Base-by-base conservation (phyloP, 2,329 filamentous ascomycete genomes). In the Fusarium sp. region DNA sequence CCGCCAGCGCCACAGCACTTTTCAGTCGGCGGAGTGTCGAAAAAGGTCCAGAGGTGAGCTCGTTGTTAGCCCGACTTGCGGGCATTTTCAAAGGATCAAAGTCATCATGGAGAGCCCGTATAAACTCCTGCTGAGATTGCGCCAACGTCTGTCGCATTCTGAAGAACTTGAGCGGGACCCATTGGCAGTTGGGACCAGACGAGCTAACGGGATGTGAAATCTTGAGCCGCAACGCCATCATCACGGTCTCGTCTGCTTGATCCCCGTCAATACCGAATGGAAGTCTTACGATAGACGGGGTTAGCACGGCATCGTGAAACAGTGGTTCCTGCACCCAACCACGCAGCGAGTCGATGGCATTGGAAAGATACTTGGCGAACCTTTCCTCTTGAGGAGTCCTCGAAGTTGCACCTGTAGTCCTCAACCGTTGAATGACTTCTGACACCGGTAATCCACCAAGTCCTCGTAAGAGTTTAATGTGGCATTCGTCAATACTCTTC, bases 161-260 rank as follows among this genome's bases (percentile, higher is more conserved):
- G 80, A 92, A 92, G 63, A 92, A 88, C 44, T 80, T 85, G 18
- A 92, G 80, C 0, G 91, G 89, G 1, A 86, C 82, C 69, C 91
- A 91, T 56, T 85, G 82, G 69, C 87, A 86, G 18, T 84, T 83
- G 2, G 85, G 79, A 15, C 84, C 83, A 0, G 80, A 79, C 5
- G 86, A 77, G 24, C 82, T 83, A 15, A 83, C 81, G 61, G 91
- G 87, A 24, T 92, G 87, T 1, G 87, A 86, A 17, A 90, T 85
- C 45, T 92, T 84, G 15, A 89, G 79, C 36, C 85, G 85, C 74
- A 92, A 87, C 14, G 86, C 78, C 40, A 89, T 81, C 62, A 90
- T 77, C 46, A 92, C 73, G 1, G 76, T 73, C 5, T 68, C 58
- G 6, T 66, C 55, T 5, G 20, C 72, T 3, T 60, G 57, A 13